Conservation (phyloP, 768 basidiomycete species). For the Podaxis carcinomalis region DNA sequence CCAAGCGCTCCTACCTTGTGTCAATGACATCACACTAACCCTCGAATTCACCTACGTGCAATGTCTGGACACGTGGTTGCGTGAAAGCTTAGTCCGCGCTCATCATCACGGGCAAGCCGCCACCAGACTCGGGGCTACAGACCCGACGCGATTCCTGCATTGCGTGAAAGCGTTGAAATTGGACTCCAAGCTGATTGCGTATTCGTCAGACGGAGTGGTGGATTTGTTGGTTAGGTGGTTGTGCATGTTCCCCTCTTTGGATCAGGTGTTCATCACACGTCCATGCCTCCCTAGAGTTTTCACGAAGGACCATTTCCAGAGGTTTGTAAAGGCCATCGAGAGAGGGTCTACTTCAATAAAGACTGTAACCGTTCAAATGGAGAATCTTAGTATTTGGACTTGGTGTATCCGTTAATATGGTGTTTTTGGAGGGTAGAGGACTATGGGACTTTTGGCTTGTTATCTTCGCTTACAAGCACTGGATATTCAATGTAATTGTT, state of each 20-base stretch:
- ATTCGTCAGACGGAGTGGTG: conserved; percentile 1
- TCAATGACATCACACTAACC: conserved; percentile 7
- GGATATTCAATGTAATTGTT: background rate
- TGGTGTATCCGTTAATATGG: background rate
- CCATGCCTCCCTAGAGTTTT: conserved; percentile 8
- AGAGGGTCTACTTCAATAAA: conserved; percentile 1
- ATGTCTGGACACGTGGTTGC: conserved; percentile 6
- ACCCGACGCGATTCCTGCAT: background rate
- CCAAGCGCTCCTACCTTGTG: conserved; percentile 5
- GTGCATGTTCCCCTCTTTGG: conserved; percentile 9
- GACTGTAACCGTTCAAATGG: conserved; percentile 1
- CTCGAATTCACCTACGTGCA: conserved; percentile 7
- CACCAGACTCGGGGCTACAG: background rate
- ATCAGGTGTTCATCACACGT: conserved; percentile 4
- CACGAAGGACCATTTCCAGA: conserved; percentile 1
- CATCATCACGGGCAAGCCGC: background rate
- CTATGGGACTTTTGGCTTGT: background rate
- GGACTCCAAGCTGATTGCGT: conserved; percentile 5
- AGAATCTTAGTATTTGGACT: conserved; percentile 7
- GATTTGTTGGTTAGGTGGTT: conserved; percentile 4
- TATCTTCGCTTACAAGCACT: background rate
- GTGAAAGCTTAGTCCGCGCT: conserved; percentile 1
- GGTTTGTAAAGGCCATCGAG: background rate
- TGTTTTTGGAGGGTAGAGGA: background rate
- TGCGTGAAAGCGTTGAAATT: conserved; percentile 6